Conservation (phyloP, 352 stramenopile genomes). For the Pythium volutum region DNA sequence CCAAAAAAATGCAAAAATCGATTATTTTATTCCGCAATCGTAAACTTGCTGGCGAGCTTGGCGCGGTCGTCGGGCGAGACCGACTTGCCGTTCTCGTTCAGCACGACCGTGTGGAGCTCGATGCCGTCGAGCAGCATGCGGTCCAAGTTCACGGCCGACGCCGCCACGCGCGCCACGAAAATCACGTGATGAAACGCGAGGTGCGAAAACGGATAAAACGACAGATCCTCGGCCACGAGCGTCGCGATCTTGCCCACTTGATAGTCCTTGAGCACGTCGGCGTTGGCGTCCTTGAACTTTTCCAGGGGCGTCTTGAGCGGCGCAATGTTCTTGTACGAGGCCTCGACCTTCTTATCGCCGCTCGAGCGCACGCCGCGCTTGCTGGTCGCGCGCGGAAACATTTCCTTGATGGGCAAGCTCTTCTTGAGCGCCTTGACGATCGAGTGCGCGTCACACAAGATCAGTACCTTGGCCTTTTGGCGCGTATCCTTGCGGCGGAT, state of each 20-base stretch:
- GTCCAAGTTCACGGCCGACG: slow-evolving; percentile 47
- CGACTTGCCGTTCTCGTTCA: slow-evolving; percentile 36
- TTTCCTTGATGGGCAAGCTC: slow-evolving; percentile 49
- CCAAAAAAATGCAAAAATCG: not conserved
- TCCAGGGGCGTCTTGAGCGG: slow-evolving; percentile 75
- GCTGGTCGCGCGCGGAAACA: slow-evolving; percentile 55
- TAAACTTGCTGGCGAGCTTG: slow-evolving; percentile 33
- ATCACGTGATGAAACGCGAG: slow-evolving; percentile 57
- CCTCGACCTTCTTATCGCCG: slow-evolving; percentile 43
- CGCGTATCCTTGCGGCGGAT: slow-evolving; percentile 57
- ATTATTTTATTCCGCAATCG: slow-evolving; percentile 7
- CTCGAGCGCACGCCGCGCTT: slow-evolving; percentile 50
- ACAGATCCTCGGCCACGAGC: slow-evolving; percentile 60
- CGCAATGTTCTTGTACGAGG: slow-evolving; percentile 55
- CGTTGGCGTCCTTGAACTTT: slow-evolving; percentile 63
- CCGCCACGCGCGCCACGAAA: slow-evolving; percentile 46
- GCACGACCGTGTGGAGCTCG: slow-evolving; percentile 49
- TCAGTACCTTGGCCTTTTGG: slow-evolving; percentile 66
- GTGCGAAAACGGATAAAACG: slow-evolving; percentile 60
- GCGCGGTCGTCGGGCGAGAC: slow-evolving; percentile 34
- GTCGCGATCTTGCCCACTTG: slow-evolving; percentile 60
- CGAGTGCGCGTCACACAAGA: slow-evolving; percentile 49
- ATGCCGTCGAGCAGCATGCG: slow-evolving; percentile 37
- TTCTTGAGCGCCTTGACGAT: slow-evolving; percentile 64
- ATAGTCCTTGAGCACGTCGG: slow-evolving; percentile 49